Conservation (phyloP, 2,329 filamentous ascomycete genomes). For the Claviceps arundinis region DNA sequence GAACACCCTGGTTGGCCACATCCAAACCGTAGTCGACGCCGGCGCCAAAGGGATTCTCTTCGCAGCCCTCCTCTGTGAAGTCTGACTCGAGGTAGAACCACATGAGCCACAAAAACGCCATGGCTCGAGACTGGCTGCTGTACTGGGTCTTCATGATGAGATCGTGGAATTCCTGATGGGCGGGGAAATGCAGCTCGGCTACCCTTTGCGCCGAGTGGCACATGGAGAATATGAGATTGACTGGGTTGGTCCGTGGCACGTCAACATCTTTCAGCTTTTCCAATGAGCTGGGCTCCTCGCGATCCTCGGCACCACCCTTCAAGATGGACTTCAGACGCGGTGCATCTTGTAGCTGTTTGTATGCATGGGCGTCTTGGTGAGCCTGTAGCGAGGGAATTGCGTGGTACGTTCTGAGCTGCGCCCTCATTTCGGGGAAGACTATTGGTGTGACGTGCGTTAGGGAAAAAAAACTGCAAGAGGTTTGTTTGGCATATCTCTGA, state of each 20-base stretch:
- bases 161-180: conserved; percentile 83
- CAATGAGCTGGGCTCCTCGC: conserved; percentile 67
- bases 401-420: conserved; percentile 92
- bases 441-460: conserved; percentile 3
- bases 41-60: conserved; percentile 79
- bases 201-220: conserved; percentile 82
- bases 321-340: conserved; percentile 92
- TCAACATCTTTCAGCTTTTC: conserved; percentile 60
- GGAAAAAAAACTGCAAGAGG: neutral
- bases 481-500: too few relatives aligned
- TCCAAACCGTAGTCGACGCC: conserved; percentile 52
- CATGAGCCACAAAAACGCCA: conserved; percentile 91
- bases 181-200: conserved; percentile 82
- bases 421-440: conserved; percentile 99
- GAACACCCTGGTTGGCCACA: conserved; percentile 56
- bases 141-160: conserved; percentile 82
- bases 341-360: conserved; percentile 96
- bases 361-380: conserved; percentile 85
- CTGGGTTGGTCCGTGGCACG: conserved; percentile 76
- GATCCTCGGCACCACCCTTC: conserved; percentile 89
- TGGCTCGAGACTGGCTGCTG: conserved; percentile 70
- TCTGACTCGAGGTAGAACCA: conserved; percentile 98
- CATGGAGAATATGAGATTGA: conserved; percentile 93
- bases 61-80: conserved; percentile 75
- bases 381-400: conserved; percentile 94